Evolutionary conservation across 768 basidiomycete genomes (phyloP), one percentile per base, ranked within the genome.

Genomic region (Naematelia encephala): DNA sequence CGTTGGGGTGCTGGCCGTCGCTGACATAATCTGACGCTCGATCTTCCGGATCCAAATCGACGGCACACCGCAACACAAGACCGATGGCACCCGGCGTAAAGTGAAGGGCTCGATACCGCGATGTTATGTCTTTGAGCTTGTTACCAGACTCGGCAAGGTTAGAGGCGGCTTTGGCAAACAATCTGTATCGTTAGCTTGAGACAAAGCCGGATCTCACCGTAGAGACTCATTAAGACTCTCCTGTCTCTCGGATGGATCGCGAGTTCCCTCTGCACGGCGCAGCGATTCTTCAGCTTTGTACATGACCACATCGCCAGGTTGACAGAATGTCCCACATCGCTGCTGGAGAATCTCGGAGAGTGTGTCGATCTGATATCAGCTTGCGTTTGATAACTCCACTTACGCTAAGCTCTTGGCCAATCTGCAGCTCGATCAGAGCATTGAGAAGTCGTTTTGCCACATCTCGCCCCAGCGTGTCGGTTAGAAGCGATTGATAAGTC

Each of bases 251-350:
- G 80, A 78, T 2, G 84, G 82, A 74, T 86, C 87, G 55, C 83
- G 81, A 19, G 89, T 86, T 70, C 91, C 90, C 23, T 88, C 85
- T 27, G 96, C 91, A 72, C 89, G 89, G 10, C 91, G 87, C 30
- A 96, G 82, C 66, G 89, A 91, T 79, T 99, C 96, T 73, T 90
- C 87, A 1, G 94, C 94, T 82, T 99, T 99, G 81, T 98, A 97
- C 26, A 96, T 78, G 83, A 96, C 89, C 45, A 99, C 96, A 78
- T 99, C 96, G 71, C 97, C 96, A 1, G 93, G 87, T 66, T 93
- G 93, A 77, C 92, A 97, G 83, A 98, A 98, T 13, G 92, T 90
- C 1, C 94, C 93, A 66, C 96, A 99, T 74, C 91, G 83, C 68
- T 89, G 86, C 72, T 98, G 94, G 39, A 99, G 79, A 44, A 92